Conservation (phyloP, 2,329 filamentous ascomycete species). For the Paracamarosporium sp. region DNA sequence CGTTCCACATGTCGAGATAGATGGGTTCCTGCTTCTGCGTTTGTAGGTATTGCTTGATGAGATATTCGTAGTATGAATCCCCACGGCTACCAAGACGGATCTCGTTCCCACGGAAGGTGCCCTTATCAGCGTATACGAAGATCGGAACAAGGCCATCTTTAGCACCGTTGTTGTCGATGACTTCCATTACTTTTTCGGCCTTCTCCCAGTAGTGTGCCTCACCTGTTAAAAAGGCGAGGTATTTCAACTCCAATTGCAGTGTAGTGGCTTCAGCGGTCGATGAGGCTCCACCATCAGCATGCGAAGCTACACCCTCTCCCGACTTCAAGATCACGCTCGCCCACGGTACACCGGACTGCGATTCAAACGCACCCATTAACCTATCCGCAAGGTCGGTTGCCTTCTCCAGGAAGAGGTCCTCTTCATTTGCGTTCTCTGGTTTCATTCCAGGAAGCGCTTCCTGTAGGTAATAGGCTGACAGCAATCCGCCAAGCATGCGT, state of each 20-base stretch:
- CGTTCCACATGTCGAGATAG: constrained; percentile 92
- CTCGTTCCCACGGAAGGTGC: constrained; percentile 81
- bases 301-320: constrained; percentile 77
- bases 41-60: constrained; percentile 98
- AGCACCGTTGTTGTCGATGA: constrained; percentile 81
- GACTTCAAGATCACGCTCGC: constrained; percentile 88
- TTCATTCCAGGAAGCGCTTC: constrained; percentile 82
- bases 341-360: constrained; percentile 83
- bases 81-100: constrained; percentile 92
- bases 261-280: constrained; percentile 94
- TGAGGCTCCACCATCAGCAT: constrained; percentile 84
- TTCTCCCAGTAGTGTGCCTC: constrained; percentile 92
- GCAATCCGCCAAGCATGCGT: constrained; percentile 90
- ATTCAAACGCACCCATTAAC: constrained; percentile 86
- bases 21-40: constrained; percentile 85
- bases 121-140: constrained; percentile 80
- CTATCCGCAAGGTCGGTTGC: constrained; percentile 91
- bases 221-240: constrained; percentile 91
- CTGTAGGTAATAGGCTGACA: constrained; percentile 95
- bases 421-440: constrained; percentile 73
- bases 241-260: constrained; percentile 95
- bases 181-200: constrained; percentile 88
- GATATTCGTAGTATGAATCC: constrained; percentile 97
- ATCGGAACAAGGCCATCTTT: constrained; percentile 89
- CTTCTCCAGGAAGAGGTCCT: constrained; percentile 95